A percentile compares a stretch with the other conserved stretches of the same genome.
Evolutionary conservation across 768 basidiomycete species (phyloP).

Genomic region (Tremella fuciformis): DNA sequence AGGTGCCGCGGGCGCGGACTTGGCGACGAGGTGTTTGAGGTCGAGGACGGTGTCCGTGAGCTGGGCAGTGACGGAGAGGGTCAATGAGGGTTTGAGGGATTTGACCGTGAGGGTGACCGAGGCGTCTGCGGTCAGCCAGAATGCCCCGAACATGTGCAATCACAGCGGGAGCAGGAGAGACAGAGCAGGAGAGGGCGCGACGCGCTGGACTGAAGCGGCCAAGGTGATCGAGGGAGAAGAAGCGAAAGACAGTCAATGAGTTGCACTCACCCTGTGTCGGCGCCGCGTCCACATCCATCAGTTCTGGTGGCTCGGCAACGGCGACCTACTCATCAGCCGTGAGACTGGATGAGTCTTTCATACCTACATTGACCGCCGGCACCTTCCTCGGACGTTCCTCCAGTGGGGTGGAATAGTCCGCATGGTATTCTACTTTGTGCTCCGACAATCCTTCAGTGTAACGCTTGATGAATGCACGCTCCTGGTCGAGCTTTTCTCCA

Average conservation of each 20-base stretch:
- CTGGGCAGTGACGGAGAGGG: conserved; percentile 65
- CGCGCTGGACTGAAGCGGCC: not conserved
- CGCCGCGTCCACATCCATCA: conserved; percentile 34
- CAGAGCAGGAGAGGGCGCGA: not conserved
- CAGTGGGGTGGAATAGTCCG: conserved; percentile 45
- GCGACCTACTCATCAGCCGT: conserved; percentile 28
- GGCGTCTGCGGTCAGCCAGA: conserved; percentile 33
- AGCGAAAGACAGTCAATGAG: not conserved
- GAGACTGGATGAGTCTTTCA: not conserved
- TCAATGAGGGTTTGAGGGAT: conserved; percentile 79
- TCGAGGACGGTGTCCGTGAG: conserved; percentile 77
- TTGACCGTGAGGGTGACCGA: conserved; percentile 77
- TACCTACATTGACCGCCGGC: conserved; percentile 45
- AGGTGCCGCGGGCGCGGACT: conserved; percentile 62
- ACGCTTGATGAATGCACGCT: conserved; percentile 49
- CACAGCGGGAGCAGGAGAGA: no score
- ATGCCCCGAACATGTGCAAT: not conserved
- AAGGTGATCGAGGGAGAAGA: not conserved
- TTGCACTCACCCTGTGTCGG: conserved; percentile 30
- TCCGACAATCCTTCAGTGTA: conserved; percentile 46
- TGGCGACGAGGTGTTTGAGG: conserved; percentile 73
- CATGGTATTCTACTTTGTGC: conserved; percentile 47
- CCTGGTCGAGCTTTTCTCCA: conserved; percentile 42
- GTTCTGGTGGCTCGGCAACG: conserved; percentile 42
- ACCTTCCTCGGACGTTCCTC: conserved; percentile 50